Evolutionary conservation across 2,329 filamentous ascomycete species (phyloP), one percentile per base, ranked within the genome.

Genomic region (Venturia effusa): DNA sequence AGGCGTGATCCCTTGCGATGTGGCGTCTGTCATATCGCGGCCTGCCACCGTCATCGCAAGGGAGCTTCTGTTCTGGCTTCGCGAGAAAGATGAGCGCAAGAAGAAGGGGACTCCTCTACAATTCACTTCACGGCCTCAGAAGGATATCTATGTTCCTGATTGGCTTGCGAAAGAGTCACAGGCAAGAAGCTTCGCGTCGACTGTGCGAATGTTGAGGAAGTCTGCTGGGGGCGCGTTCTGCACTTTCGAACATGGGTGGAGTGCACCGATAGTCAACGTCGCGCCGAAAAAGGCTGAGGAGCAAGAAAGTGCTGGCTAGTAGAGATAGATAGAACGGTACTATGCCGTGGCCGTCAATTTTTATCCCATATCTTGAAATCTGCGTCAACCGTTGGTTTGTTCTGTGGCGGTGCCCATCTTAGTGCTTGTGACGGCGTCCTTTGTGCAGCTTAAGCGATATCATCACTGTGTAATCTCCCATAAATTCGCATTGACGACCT

Each of bases 1-100:
- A 66, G 77, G 77, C 54, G 79, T 77, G 77, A 72, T 78, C 4
- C 78, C 78, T 3, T 69, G 74, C 39, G n/a, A 67, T 68, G 22
- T 62, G 13, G 57, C 57, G 17, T 30, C 43, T 15, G 60, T 61
- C 3, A 39, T 34, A 19, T 37, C 45, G 22, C 39, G 24, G 1
- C 57, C 63, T 51, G 59, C 59, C 30, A 37, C 66, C 67, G 10
- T 66, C 67, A 19, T 67, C 67, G 41, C 67, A 67, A 24, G 66
- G 66, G 40, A 61, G 61, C 54, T 37, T 62, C 40, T 59, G 45
- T 61, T 40, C 30, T 64, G 43, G 34, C 60, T 62, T 6, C 57
- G 59, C 27, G 43, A 62, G 27, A 30, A 54, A 30, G 63, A 64
- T 11, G 41, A 24, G 37, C 60, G 37, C 32, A 51, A 40, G 37